Percentiles rank a stretch among this genome's conserved stretches.
These are phyloP conservation scores for Litchi chinensis DNA, from an alignment of 345 rosid species.

Conservation along the genomic window DNA sequence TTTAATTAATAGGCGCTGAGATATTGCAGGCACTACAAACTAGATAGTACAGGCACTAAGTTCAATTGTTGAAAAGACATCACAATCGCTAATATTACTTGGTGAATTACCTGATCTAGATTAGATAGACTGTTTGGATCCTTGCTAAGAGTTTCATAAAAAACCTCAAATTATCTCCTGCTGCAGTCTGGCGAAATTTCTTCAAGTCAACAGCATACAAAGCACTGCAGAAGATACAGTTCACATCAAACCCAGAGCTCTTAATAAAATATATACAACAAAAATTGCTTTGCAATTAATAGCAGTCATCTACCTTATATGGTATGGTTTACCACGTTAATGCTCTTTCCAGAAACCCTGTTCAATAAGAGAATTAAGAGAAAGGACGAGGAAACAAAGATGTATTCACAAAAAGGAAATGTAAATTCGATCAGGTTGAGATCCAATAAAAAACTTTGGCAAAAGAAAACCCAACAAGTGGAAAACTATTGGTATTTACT, in stretches of 20 bases:
- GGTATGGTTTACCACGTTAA: slow-evolving; percentile 86
- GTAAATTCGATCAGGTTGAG: slow-evolving; percentile 5
- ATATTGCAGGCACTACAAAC: not conserved
- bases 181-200: slow-evolving; percentile 93
- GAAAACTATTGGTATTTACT: slow-evolving; percentile 34
- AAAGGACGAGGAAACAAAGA: slow-evolving; percentile 18
- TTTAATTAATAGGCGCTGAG: not conserved
- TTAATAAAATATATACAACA: not conserved
- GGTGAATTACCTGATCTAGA: slow-evolving; percentile 74
- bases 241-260: slow-evolving; percentile 28
- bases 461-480: not conserved
- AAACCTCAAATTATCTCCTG: slow-evolving; percentile 93
- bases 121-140: slow-evolving; percentile 98
- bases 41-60: not conserved
- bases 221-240: slow-evolving; percentile 59
- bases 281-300: slow-evolving; percentile 13
- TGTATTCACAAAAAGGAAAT: not conserved
- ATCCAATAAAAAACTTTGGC: not conserved
- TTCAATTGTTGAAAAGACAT: not conserved
- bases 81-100: not conserved
- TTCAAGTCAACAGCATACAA: slow-evolving; percentile 91
- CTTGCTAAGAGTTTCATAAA: slow-evolving; percentile 98
- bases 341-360: slow-evolving; percentile 99
- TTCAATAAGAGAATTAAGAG: not conserved
- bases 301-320: slow-evolving; percentile 69